Evolutionary conservation across 2,329 filamentous ascomycete genomes (phyloP).

Genomic region (Zymoseptoria brevis): DNA sequence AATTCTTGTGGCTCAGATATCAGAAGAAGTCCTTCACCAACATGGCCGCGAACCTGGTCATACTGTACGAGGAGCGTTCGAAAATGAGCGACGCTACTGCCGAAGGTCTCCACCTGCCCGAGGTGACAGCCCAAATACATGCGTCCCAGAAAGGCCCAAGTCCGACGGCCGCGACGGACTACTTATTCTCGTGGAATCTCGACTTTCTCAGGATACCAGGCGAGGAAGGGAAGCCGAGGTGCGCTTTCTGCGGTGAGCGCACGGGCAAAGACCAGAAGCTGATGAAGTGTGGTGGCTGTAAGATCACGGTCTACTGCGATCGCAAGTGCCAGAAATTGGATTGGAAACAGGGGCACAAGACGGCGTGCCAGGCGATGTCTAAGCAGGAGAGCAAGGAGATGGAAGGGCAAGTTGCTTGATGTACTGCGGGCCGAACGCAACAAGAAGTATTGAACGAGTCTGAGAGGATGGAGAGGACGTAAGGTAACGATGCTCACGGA

Average conservation of each 20-base stretch:
- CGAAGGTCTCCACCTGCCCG: not conserved
- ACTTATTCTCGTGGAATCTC: not conserved
- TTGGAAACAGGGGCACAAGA: slow-evolving; percentile 2
- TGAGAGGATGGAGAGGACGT: too few relatives aligned
- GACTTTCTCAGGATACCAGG: not conserved
- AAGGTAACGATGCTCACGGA: too few relatives aligned
- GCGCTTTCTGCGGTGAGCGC: not conserved
- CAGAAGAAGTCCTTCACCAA: not conserved
- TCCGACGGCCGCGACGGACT: not conserved
- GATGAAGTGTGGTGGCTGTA: slow-evolving; percentile 1
- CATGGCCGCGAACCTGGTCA: not conserved
- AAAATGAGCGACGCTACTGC: not conserved
- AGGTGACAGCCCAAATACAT: not conserved
- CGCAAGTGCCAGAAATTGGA: slow-evolving; percentile 1
- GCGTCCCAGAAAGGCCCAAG: not conserved
- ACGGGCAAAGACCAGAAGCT: not conserved
- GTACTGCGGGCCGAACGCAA: too few relatives aligned
- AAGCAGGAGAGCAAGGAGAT: not conserved
- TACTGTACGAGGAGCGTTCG: not conserved
- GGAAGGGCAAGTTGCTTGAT: not conserved
- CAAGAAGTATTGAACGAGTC: too few relatives aligned
- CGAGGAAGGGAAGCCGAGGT: not conserved
- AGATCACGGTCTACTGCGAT: not conserved
- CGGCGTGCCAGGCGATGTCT: not conserved
- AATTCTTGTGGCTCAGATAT: not conserved